These are phyloP conservation scores for Piloderma croceum DNA, from an alignment of 768 basidiomycete species.

Conservation along the genomic window DNA sequence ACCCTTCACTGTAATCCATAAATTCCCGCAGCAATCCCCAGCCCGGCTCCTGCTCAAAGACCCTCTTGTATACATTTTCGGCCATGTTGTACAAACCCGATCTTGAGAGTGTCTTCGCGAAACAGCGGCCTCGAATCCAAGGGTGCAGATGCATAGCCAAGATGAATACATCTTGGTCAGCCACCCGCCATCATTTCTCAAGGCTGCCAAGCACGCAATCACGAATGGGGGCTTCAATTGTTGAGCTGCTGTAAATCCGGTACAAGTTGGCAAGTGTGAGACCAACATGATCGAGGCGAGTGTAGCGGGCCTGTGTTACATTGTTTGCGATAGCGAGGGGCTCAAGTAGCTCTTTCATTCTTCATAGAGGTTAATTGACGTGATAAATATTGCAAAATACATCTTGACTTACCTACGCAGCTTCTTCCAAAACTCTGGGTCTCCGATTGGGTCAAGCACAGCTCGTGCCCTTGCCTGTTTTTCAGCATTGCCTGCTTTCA, in stretches of 20 bases:
- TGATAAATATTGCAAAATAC: background rate
- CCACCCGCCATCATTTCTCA: constrained; percentile 27
- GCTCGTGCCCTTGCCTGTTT: constrained; percentile 19
- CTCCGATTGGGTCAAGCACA: too few species aligned
- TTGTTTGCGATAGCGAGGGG: constrained; percentile 23
- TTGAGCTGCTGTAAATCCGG: constrained; percentile 8
- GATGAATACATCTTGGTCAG: constrained; percentile 33
- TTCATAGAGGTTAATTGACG: background rate
- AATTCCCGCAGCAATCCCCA: constrained; percentile 5
- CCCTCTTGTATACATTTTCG: background rate
- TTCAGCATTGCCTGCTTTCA: constrained; percentile 1
- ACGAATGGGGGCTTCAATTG: background rate
- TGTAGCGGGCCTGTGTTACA: constrained; percentile 16
- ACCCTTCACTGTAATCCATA: constrained; percentile 1
- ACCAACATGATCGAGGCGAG: constrained; percentile 21
- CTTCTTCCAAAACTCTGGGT: constrained; percentile 7
- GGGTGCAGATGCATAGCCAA: constrained; percentile 31
- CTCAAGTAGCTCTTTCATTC: constrained; percentile 20
- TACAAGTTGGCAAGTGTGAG: constrained; percentile 21
- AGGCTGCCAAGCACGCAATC: constrained; percentile 14
- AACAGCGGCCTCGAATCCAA: constrained; percentile 10
- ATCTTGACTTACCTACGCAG: constrained; percentile 6
- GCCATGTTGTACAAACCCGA: constrained; percentile 1
- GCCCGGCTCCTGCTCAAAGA: constrained; percentile 2
- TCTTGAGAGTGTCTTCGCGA: constrained; percentile 3